Evolutionary conservation across 352 stramenopile genomes (phyloP), one percentile per base, ranked within the genome.

Genomic region (Globisporangium carolinianum): DNA sequence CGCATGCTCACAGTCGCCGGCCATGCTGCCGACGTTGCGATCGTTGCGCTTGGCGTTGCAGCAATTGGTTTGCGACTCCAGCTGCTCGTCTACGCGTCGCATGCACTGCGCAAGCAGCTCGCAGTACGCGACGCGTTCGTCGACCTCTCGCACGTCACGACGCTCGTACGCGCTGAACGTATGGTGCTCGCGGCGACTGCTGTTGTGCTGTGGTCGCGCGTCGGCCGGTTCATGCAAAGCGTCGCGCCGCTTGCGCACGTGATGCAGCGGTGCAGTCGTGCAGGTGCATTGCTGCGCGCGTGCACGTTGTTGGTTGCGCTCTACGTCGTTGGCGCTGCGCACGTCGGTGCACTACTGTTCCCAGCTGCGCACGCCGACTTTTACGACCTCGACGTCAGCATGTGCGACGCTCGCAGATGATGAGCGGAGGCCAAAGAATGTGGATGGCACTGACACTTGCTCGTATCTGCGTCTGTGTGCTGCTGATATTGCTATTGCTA

Each of bases 1-100:
- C 86, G 83, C 56, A 89, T 86, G 67, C 86, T 89, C 50, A 56
- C 73, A 43, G 67, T 89, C 12, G 62, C 62, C 0, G 72, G 55
- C 5, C 81, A 91, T 54, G 17, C 85, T 3, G 54, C 76, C 11
- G 81, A 91, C 50, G 79, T 79, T 11, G 47, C 69, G 36, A 75
- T 86, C 36, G 60, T 85, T 7, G 63, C 63, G 38, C 52, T 88
- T 0, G 86, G 76, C 69, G 9, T 57, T 9, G 61, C 66, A 0
- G 59, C 78, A 5, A 65, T 83, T 43, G 60, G 51, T 2, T 37
- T 70, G 0, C 75, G 77, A 0, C n/a, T 86, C 1, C 59, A 66
- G 39, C 67, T 65, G 10, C 60, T 86, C 37, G 55, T 57, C 7
- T 50, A 55, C 37, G 56, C 69, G 1, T 74, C 75, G 4, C 81